phyloP scores from a whole-genome alignment of 352 stramenopile genomes.

The Globisporangium viniferum region DNA sequence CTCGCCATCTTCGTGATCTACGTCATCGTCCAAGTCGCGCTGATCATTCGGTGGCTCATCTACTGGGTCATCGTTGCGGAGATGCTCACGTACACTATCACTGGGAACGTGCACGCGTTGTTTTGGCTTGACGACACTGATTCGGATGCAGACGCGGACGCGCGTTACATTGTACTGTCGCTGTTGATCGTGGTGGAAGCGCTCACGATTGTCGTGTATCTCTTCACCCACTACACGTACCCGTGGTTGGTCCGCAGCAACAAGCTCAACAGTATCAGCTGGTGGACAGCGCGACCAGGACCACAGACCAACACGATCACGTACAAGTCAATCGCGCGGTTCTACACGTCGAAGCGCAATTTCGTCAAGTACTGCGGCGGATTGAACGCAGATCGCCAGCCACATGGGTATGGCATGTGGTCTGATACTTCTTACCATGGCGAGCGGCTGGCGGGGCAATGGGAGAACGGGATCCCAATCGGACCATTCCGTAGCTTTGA shows the following conservation, averaged over 20 bases:
- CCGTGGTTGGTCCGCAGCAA: conserved; percentile 49
- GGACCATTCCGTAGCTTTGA: conserved; percentile 76
- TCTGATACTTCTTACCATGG: conserved; percentile 69
- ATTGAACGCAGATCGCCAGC: conserved; percentile 46
- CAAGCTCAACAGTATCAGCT: conserved; percentile 40
- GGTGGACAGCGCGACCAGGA: conserved; percentile 47
- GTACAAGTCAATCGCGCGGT: conserved; percentile 42
- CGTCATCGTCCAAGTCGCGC: conserved; percentile 59
- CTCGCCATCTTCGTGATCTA: conserved; percentile 50
- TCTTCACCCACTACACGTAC: conserved; percentile 66
- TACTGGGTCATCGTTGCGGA: conserved; percentile 79
- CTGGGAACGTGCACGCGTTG: conserved; percentile 41
- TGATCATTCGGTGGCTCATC: conserved; percentile 82
- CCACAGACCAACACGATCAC: conserved; percentile 46
- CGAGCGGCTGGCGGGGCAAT: conserved; percentile 66
- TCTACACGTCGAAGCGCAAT: conserved; percentile 43
- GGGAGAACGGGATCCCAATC: conserved; percentile 64
- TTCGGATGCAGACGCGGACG: conserved; percentile 24
- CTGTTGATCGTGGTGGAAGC: conserved; percentile 36
- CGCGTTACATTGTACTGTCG: conserved; percentile 23
- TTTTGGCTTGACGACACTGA: conserved; percentile 45
- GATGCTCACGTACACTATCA: conserved; percentile 51
- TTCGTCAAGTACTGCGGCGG: conserved; percentile 66
- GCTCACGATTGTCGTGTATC: conserved; percentile 50
- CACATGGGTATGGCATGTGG: conserved; percentile 72